Evolutionary conservation across 1,139 yeast species (phyloP).

Genomic region (Taiozyma sp.): DNA sequence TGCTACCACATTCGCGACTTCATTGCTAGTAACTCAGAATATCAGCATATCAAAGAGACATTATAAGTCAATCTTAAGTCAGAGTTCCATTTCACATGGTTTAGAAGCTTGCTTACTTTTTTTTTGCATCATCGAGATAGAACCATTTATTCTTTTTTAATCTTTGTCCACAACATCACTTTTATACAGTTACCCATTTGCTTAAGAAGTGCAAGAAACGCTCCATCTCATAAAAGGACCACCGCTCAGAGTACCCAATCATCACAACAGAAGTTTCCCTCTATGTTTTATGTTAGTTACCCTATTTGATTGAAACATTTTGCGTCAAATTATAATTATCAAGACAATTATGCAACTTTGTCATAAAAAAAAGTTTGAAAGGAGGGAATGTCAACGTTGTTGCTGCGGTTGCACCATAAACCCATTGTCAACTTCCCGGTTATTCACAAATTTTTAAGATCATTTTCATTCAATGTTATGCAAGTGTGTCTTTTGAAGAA

Average conservation of each 20-base stretch:
- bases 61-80: too few relatives aligned
- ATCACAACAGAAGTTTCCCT: background rate
- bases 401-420: background rate
- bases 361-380: background rate
- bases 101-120: too few relatives aligned
- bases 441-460: too few relatives aligned
- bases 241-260: background rate
- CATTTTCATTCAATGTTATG: background rate
- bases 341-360: background rate
- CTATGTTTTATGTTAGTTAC: background rate
- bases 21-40: too few relatives aligned
- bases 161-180: background rate
- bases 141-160: too few relatives aligned
- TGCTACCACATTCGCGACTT: too few relatives aligned
- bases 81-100: too few relatives aligned
- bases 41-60: too few relatives aligned
- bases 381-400: background rate
- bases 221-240: background rate
- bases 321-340: background rate
- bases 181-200: background rate
- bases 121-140: too few relatives aligned
- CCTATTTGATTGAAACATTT: background rate
- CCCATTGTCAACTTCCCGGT: background rate
- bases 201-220: background rate
- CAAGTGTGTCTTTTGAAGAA: background rate